A percentile compares a stretch with the other conserved stretches of the same genome.
phyloP scores from a whole-genome alignment of 371 early-diverging fungal species.

The Funneliformis caledonium region DNA sequence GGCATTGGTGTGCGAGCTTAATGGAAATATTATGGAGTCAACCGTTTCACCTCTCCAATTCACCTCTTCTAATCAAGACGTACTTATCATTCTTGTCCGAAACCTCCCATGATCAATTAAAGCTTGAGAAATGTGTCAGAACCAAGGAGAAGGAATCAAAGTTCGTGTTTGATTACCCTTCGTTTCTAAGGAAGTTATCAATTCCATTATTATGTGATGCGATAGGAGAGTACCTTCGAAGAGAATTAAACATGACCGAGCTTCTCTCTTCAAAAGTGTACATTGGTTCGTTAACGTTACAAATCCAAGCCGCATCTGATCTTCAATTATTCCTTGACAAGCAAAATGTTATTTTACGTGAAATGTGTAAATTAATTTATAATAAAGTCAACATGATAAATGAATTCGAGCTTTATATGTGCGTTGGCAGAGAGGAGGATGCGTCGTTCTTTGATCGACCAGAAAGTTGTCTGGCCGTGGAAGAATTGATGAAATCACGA shows the following conservation, averaged over 20 bases:
- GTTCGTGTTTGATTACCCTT: not conserved
- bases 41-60: not conserved
- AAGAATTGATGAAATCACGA: not conserved
- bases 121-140: not conserved
- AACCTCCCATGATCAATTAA: not conserved
- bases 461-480: not conserved
- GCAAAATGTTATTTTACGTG: not conserved
- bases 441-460: not conserved
- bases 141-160: not conserved
- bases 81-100: not conserved
- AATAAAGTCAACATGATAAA: not conserved
- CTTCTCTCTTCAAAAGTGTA: not conserved
- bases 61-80: not conserved
- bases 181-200: not conserved
- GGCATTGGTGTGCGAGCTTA: not conserved
- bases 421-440: not conserved
- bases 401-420: not conserved
- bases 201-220: not conserved
- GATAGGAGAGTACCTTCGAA: not conserved
- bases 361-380: not conserved
- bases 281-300: not conserved
- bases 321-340: not conserved
- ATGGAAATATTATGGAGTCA: constrained; percentile 1
- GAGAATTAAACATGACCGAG: not conserved
- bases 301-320: not conserved